These are phyloP conservation scores for Penicillium digitatum DNA, from an alignment of 2,329 filamentous ascomycete species.

Conservation along the genomic window DNA sequence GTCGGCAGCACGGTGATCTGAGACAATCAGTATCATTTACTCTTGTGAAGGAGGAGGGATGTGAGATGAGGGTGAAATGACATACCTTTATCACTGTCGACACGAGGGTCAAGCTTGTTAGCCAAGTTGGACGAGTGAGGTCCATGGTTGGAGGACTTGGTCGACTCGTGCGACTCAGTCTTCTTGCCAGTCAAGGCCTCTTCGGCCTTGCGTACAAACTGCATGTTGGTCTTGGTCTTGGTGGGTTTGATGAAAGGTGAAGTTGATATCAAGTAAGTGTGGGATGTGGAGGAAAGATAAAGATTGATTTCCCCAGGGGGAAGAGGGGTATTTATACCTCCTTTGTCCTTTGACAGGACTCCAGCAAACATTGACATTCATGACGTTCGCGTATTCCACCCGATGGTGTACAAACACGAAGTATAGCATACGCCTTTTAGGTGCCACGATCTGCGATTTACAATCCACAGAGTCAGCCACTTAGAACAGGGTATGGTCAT, in stretches of 20 bases:
- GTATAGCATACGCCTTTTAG: not conserved
- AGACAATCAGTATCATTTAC: not conserved
- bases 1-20: constrained; percentile 8
- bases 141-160: constrained; percentile 13
- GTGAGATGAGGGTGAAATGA: not conserved
- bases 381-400: not conserved
- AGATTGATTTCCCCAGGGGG: not conserved
- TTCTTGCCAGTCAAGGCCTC: constrained; percentile 36
- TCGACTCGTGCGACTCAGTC: constrained; percentile 11
- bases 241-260: not conserved
- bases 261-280: not conserved
- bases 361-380: not conserved
- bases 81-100: constrained; percentile 18
- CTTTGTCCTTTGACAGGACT: not conserved
- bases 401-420: not conserved
- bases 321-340: not conserved
- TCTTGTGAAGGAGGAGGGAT: not conserved
- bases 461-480: not conserved
- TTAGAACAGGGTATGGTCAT: not conserved
- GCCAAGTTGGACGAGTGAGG: constrained; percentile 15
- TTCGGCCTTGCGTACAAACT: constrained; percentile 45
- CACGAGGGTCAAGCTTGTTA: constrained; percentile 21
- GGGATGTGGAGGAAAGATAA: not conserved
- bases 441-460: not conserved
- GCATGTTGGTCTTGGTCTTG: not conserved